Evolutionary conservation across 1,284 basidiomycete species (phyloP).

Genomic region (Heterobasidion irregulare): DNA sequence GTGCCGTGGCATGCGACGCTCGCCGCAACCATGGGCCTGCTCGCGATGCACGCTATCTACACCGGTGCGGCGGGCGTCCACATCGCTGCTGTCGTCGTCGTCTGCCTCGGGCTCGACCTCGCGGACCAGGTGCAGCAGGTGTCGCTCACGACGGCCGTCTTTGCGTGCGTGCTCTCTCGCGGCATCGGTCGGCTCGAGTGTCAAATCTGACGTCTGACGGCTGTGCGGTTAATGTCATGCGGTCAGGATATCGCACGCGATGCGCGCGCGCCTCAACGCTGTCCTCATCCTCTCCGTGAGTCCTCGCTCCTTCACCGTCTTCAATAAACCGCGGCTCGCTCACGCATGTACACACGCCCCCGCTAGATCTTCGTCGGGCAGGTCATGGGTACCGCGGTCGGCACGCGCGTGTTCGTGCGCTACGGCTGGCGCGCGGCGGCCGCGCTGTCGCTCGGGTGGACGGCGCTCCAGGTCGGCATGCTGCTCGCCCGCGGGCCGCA

Average conservation of each 20-base stretch:
- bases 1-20: constrained; percentile 44
- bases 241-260: constrained; percentile 23
- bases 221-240: constrained; percentile 20
- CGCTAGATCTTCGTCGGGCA: constrained; percentile 32
- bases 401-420: constrained; percentile 39
- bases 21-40: constrained; percentile 24
- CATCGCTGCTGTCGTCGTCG: constrained; percentile 37
- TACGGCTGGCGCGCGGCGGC: constrained; percentile 44
- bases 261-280: constrained; percentile 40
- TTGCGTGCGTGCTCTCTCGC: constrained; percentile 10
- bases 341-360: too few relatives aligned
- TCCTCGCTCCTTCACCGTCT: constrained; percentile 32
- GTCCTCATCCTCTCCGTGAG: constrained; percentile 35
- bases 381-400: constrained; percentile 42
- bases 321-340: neutral
- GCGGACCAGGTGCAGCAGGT: constrained; percentile 39
- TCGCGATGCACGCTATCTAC: constrained; percentile 30
- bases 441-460: constrained; percentile 37
- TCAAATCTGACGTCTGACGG: neutral
- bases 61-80: constrained; percentile 35
- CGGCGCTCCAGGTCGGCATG: constrained; percentile 29
- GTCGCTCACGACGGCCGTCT: constrained; percentile 31
- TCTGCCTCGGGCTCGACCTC: constrained; percentile 36
- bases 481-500: constrained; percentile 36
- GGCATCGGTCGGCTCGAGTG: too few relatives aligned